These are phyloP conservation scores for Lepraria neglecta DNA, from an alignment of 495 filamentous ascomycete species.

Conservation along the genomic window DNA sequence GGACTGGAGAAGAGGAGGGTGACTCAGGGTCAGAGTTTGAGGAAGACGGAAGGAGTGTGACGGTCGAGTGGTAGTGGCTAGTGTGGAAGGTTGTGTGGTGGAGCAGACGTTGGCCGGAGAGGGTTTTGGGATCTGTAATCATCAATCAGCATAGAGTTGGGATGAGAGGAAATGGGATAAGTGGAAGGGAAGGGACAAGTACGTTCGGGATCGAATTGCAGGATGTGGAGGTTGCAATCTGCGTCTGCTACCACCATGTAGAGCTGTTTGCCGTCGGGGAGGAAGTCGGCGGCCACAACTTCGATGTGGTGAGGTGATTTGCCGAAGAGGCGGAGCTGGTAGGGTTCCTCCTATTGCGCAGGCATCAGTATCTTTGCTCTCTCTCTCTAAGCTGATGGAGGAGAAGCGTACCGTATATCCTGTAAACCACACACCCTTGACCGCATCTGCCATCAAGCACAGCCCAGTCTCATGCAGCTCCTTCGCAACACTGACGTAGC, in stretches of 20 bases:
- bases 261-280: conserved; percentile 77
- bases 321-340: conserved; percentile 89
- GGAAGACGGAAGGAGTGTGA: conserved; percentile 68
- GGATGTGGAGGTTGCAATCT: conserved; percentile 75
- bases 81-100: conserved; percentile 82
- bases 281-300: conserved; percentile 75
- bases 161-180: background rate
- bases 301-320: conserved; percentile 69
- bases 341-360: conserved; percentile 66
- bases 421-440: conserved; percentile 91
- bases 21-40: conserved; percentile 32
- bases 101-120: conserved; percentile 79
- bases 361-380: background rate
- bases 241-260: conserved; percentile 78
- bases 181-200: conserved; percentile 25
- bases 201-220: conserved; percentile 93
- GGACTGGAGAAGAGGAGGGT: conserved; percentile 33
- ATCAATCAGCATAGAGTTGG: background rate
- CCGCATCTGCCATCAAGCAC: conserved; percentile 75
- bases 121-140: conserved; percentile 76
- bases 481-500: conserved; percentile 76
- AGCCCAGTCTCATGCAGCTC: conserved; percentile 69
- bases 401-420: conserved; percentile 65
- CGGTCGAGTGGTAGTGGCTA: conserved; percentile 64
- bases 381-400: background rate